Base-by-base conservation (phyloP, 805 yeast genomes). In the Candida piceae region DNA sequence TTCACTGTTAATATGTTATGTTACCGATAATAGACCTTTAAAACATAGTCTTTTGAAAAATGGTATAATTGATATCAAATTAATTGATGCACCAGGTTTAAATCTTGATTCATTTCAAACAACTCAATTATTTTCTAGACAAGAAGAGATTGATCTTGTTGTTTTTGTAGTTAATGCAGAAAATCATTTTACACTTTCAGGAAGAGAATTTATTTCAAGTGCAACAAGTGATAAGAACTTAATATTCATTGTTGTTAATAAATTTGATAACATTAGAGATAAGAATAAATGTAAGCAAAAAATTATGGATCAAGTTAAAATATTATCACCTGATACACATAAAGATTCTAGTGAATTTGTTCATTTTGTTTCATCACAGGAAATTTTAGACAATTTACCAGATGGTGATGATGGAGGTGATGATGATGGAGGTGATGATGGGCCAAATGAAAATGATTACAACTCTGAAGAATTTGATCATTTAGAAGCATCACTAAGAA, bases 81-180 rank as follows among this genome's bases (percentile, higher is more conserved):
- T 93, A 42, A 93, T 93, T 36, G 99, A 93, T 64, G 97, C 97
- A 0, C 99, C 99, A 0, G 99, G 99, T 0, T 69, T 93, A 39
- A 93, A 93, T 57, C 72, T 88, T 71, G 97, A 90, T 52, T 84
- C 93, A 4, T 83, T 82, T 50, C 96, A 87, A 57, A 93, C 99
- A 0, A 85, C 96, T 2, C 95, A 90, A 54, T 88, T 93, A 1
- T 89, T 90, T 57, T 83, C 96, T 2, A 76, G 97, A 42, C 97
- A 93, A 64, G 97, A 93, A 53, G 98, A 93, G 54, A 93, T 93
- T 44, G 99, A 93, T 58, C 69, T 93, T 46, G 96, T 93, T 3
- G 90, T 93, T 1, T 94, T 93, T 66, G 97, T 94, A 2, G 96
- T 93, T 3, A 85, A 83, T 58, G 95, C 98, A 0, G 97, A 89